Base-by-base conservation (phyloP, 805 yeast species). In the Monosporozyma servazzii region DNA sequence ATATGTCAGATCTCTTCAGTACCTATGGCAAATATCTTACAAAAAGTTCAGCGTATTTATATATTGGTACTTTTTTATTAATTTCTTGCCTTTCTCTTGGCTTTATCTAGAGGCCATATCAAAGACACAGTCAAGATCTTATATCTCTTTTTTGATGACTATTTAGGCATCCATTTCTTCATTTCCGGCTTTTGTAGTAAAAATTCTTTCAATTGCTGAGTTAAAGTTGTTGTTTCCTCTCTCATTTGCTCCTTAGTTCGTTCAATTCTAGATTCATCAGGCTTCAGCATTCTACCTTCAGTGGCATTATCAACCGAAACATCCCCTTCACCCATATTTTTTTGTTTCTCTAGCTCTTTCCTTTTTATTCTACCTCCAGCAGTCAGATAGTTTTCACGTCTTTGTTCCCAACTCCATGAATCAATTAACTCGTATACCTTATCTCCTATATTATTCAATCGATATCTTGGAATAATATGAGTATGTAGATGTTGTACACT, bases 401-500 rank as follows among this genome's bases (percentile, higher is more conserved):
- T 64, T n/a, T 52, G 51, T 53, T 63, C 56, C 66, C 70, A 62
- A 48, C 76, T 79, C 57, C 79, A 74, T 53, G 82, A 84, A 49
- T 88, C 89, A 48, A 93, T 64, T 58, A 74, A 68, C n/a, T 71
- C 71, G 65, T 93, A 88, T 30, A 93, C 76, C 40, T 79, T 82
- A 64, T 88, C 96, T 0, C 88, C 88, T 46, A 80, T 68, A 53
- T 81, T 84, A 45, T 74, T 66, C 11, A 66, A 56, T 48, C 72
- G 74, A 64, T 76, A 81, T 41, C 99, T 75, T 6, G 99, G 99
- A 20, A 93, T 89, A 18, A 93, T 70, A 65, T 93, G 99, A 20
- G 96, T 85, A 66, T 93, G 99, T 29, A 91, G 75, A 68, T 93
- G 99, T 5, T 97, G 96, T 2, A 93, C 83, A n/a, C 90, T 80